Base-by-base conservation (phyloP, 148 eudicot genomes). In the Vaccinium darrowii region DNA sequence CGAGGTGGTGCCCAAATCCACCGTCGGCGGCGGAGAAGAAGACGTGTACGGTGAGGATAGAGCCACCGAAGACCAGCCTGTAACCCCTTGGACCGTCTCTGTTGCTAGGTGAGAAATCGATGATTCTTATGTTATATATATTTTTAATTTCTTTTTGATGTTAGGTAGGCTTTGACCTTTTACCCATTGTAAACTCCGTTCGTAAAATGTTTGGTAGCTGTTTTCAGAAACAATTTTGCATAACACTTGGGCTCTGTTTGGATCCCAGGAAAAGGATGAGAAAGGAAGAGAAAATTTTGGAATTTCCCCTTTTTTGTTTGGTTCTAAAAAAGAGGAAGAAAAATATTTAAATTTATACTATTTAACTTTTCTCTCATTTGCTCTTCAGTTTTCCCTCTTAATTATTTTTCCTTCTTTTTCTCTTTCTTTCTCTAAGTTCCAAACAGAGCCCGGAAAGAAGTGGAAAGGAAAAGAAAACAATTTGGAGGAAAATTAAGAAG, bases 1-100 rank as follows among this genome's bases (percentile, higher is more conserved):
- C 18, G 94, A 90, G 8, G 83, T 82, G 78, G 90, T 83, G 43
- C 85, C 85, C 33, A 91, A 90, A 84, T 83, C 91, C 54, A 83
- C 90, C 62, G 89, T 76, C 23, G 87, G 87, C 58, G 97, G 97
- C 50, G 97, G 94, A 39, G 97, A 92, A 71, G 92, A 89, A 49
- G 99, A 96, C 53, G 91, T 93, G 84, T 94, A 96, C 89, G 98
- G 94, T 54, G 99, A 96, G 87, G 97, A 96, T 92, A 81, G 88
- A 56, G 98, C 95, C 91, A 89, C 94, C 27, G 97, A 95, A 91
- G 99, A 96, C 69, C 95, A 93, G 60, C 83, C 80, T 49, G 89
- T 95, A 58, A 96, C 99, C 2, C 99, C 99, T 84, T 95, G 98
- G 99, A 78, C 95, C 50, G 89, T 94, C 80, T 92, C 96, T 13